Base-by-base conservation (phyloP, 805 yeast genomes). In the Zygoascus tannicola region DNA sequence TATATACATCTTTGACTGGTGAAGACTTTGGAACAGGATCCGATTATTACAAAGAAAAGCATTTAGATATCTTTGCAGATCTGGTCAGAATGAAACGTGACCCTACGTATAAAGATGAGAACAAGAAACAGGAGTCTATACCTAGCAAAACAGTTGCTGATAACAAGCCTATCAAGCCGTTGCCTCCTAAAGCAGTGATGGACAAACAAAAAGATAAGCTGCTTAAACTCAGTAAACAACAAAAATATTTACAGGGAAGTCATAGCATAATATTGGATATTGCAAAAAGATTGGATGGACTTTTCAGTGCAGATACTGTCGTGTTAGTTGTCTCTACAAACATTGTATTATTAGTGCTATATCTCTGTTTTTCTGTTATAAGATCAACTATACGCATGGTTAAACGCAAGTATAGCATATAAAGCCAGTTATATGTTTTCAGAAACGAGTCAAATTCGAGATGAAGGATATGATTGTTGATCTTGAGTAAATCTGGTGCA, bases 1-100 rank as follows among this genome's bases (percentile, higher is more conserved):
- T 85, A 2, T 66, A 78, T 46, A 76, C 87, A 0, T 68, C 80
- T 19, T 35, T 53, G 5, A 49, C 44, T 14, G 50, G 60, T 37
- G 47, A 43, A 44, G 40, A 46, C 38, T 44, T 56, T 56, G 43
- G 48, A 47, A 22, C 40, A 2, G 41, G 35, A 15, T 44, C 32
- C 10, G 46, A 41, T 38, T 39, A 22, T 28, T 34, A 22, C 32
- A 4, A 21, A 8, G 34, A 44, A 23, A 34, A 38, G 28, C 41
- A 48, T 39, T 41, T 37, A 40, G 55, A 52, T 36, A 44, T 52
- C 4, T 50, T 57, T 43, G 50, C 55, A 10, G 50, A 58, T 20
- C 41, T 61, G 8, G 53, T 55, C 10, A 40, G 54, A 18, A 35
- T 20, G 32, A 52, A 52, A 44, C 46, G 50, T 18, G 60, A 55